Base-by-base conservation (phyloP, 129 eudicot species). In the Artemisia tridentata region DNA sequence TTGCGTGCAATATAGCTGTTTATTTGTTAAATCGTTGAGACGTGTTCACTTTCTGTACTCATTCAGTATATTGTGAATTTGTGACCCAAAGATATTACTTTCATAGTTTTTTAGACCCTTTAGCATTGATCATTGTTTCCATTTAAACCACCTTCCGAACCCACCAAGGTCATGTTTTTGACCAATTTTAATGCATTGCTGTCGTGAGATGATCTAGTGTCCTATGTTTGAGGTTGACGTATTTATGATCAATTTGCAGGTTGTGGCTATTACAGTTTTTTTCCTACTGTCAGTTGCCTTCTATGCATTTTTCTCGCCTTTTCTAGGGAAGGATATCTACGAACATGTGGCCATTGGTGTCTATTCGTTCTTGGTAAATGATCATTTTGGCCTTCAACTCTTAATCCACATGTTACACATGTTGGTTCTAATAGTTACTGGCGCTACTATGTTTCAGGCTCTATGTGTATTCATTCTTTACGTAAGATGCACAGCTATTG, bases 271-370 rank as follows among this genome's bases (percentile, higher is more conserved):
- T 68, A 87, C 99, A 1, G 99, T 95, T 12, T 95, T 19, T 75
- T 95, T 87, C 89, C 73, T 95, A 79, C 71, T 95, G 17, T 93
- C 85, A 63, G 93, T 95, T n/a, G 99, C 96, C 47, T 95, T 90
- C 82, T 95, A 90, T 76, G 87, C 97, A 17, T 95, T 95, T 80
- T 85, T 95, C 80, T 91, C 97, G 12, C 99, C 99, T 62, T 90
- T 95, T 78, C 87, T 95, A 54, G 97, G 99, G 71, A 91, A 93
- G 60, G 86, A 73, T 34, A 70, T 86, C 31, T 90, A 93, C 75
- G 97, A 90, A 81, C 90, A 85, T 54, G 84, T 75, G 29, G 67
- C 86, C 19, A 54, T 88, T 59, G 96, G 84, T 34, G 80, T 77
- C 45, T 90, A 95, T 83, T 87, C 99, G 63, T 88, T 91, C 38